These are phyloP conservation scores for Ichthyophthirius multifiliis DNA, from an alignment of 169 alveolate species.

Conservation along the genomic window DNA sequence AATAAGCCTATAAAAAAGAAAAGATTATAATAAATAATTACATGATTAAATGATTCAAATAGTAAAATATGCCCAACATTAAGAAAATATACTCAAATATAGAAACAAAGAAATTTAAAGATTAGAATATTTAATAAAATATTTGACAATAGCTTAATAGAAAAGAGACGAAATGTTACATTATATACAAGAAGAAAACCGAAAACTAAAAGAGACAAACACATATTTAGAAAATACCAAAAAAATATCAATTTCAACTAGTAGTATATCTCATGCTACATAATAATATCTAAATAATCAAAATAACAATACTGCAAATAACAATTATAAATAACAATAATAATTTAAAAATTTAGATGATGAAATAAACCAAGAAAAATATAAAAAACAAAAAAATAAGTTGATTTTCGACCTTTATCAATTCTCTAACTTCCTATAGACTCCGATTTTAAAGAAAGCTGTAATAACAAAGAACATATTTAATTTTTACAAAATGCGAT, in stretches of 20 bases:
- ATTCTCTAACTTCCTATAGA: neutral
- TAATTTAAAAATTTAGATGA: neutral
- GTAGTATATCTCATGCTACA: neutral
- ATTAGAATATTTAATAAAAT: neutral
- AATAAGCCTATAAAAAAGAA: neutral
- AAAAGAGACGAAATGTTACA: slow-evolving; percentile 13
- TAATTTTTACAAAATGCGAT: neutral
- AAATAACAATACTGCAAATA: neutral
- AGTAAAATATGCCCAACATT: neutral
- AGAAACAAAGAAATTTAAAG: slow-evolving; percentile 6
- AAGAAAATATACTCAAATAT: slow-evolving; percentile 9
- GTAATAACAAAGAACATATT: neutral
- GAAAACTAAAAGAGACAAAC: neutral
- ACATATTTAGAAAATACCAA: neutral
- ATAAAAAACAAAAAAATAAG: neutral
- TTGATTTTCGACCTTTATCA: neutral
- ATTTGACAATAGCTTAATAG: neutral
- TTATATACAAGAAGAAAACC: slow-evolving; percentile 6
- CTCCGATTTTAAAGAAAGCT: too few species aligned
- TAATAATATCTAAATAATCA: neutral
- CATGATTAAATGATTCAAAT: slow-evolving; percentile 1
- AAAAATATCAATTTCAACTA: too few species aligned
- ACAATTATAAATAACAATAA: neutral
- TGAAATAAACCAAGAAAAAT: neutral
- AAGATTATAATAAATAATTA: neutral